Base-by-base conservation (phyloP, 371 early-diverging fungal species). In the Syncephalastrum contaminatum region DNA sequence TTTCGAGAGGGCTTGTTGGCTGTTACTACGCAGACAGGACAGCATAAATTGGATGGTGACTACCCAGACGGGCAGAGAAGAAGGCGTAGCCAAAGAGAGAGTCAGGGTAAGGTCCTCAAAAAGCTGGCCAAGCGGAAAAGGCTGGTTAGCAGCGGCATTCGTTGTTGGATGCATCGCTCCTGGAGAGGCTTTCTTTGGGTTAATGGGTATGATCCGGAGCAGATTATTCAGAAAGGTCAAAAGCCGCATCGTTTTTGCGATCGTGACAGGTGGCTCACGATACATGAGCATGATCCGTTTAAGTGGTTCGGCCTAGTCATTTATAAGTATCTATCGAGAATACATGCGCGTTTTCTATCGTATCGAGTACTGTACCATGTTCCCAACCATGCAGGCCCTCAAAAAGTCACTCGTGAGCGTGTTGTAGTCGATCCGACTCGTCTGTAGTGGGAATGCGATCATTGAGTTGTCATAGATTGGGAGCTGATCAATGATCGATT, bases 41-140 rank as follows among this genome's bases (percentile, higher is more conserved):
- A 77, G 49, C 66, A 77, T 68, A 42, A 77, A 77, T 53, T 77
- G 74, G 10, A 70, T 40, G 1, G 63, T 72, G 16, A 72, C 58
- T 7, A 77, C 66, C 77, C 77, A 77, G 19, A 69, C 64, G 7
- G 66, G 55, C 1, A 51, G 49, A 1, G 59, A 36, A 1, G 59
- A 56, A 2, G 47, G 45, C 18, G 59, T 36, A 21, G 63, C 59
- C 19, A 67, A 44, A 6, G 77, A 68, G 2, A 77, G 25, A 18
- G 72, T 70, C 14, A 66, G 24, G 20, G 70, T 64, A 2, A 77
- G 51, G 45, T 77, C 77, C 51, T 77, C 74, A 15, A 73, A 52
- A 2, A 77, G 42, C 30, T 66, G 60, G 0, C 72, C 74, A 2
- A 77, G 43, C 0, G 77, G 74, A 52, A 77, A 72, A 0, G 59